Conservation (phyloP, 179 eudicot genomes). For the Gypsophila paniculata region DNA sequence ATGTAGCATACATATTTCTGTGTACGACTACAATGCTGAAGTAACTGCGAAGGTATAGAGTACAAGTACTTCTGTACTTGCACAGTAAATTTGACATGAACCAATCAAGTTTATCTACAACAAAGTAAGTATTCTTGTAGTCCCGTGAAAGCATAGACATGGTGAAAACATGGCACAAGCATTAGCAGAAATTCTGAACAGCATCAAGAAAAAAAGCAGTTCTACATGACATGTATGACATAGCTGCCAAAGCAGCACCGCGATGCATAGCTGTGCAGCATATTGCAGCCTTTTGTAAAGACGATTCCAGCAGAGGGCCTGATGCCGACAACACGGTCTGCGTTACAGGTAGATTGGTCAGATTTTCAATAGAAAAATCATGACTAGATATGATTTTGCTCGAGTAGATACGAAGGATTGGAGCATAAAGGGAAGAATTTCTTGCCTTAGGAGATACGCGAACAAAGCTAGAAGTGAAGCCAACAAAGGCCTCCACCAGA, state of each 20-base stretch:
- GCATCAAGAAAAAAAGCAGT: constrained; percentile 1
- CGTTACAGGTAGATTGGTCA: constrained; percentile 23
- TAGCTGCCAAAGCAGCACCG: constrained; percentile 97
- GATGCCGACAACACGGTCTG: constrained; percentile 83
- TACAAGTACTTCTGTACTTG: too few species aligned
- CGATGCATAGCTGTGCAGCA: constrained; percentile 99
- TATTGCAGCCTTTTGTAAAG: constrained; percentile 92
- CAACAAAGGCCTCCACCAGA: constrained; percentile 81
- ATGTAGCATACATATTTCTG: too few species aligned
- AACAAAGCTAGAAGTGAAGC: constrained; percentile 72
- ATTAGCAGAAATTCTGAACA: background rate
- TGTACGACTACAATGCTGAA: too few species aligned
- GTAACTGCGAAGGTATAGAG: too few species aligned
- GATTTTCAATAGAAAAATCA: background rate
- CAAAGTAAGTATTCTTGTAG: background rate
- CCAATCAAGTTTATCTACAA: background rate
- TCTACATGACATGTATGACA: constrained; percentile 94
- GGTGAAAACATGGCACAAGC: background rate
- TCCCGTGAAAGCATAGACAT: background rate
- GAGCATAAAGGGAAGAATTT: constrained; percentile 6
- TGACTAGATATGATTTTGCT: background rate
- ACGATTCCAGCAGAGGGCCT: constrained; percentile 70
- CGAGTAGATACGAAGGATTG: background rate
- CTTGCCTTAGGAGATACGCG: constrained; percentile 72
- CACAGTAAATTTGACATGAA: background rate